These are phyloP conservation scores for Fomitopsis serialis DNA, from an alignment of 768 basidiomycete genomes.

Conservation along the genomic window DNA sequence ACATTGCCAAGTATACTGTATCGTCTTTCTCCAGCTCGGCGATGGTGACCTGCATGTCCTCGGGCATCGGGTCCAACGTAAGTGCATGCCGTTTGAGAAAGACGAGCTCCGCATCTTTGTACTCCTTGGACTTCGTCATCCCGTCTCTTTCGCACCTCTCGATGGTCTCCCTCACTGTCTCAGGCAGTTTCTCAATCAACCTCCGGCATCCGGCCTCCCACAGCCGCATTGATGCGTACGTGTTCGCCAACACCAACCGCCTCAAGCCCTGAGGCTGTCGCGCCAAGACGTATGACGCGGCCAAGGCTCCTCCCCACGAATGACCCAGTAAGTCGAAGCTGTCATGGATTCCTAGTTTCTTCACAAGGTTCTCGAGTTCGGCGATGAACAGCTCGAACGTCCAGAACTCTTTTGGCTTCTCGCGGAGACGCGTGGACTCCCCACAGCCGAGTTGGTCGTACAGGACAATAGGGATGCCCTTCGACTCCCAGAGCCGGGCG, in stretches of 20 bases:
- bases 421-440: constrained; percentile 43
- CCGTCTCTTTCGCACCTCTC: constrained; percentile 35
- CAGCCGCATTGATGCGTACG: constrained; percentile 24
- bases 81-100: constrained; percentile 41
- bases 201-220: constrained; percentile 22
- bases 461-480: constrained; percentile 40
- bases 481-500: constrained; percentile 30
- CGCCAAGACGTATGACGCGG: constrained; percentile 19
- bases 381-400: constrained; percentile 43
- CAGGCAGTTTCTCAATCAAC: constrained; percentile 31
- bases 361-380: constrained; percentile 45
- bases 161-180: constrained; percentile 19
- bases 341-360: constrained; percentile 38
- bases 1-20: constrained; percentile 33
- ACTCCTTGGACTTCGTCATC: constrained; percentile 37
- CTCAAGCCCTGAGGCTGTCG: constrained; percentile 27
- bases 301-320: constrained; percentile 43
- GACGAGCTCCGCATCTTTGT: constrained; percentile 32
- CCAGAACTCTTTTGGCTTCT: constrained; percentile 49
- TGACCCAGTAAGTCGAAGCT: constrained; percentile 39
- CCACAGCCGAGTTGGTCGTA: constrained; percentile 53
- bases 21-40: constrained; percentile 27
- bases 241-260: constrained; percentile 24
- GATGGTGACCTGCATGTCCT: constrained; percentile 27
- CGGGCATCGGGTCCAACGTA: constrained; percentile 37